Evolutionary conservation across 176 grass and related monocot genomes (phyloP), one percentile per base, ranked within the genome.

Genomic region (Zoysia japonica): DNA sequence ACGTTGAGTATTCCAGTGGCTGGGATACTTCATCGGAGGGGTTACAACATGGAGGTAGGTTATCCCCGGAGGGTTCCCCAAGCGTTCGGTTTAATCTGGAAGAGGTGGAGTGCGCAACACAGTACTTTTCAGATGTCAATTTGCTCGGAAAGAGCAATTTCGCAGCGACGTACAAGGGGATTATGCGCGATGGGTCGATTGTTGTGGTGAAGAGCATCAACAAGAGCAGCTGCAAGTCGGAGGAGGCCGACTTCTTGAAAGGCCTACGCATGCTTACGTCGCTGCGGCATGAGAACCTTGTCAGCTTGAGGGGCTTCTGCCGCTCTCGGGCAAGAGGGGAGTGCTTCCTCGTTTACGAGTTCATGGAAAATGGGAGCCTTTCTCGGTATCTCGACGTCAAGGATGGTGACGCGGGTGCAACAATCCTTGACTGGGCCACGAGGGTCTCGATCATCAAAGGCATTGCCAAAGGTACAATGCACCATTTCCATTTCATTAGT

Each of bases 211-310:
- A 94, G 82, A 87, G 91, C 78, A 94, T 94, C 83, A 91, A 59
- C 80, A 94, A 91, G 80, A 94, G 88, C 78, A 94, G 91, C 78
- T 94, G 91, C 71, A 94, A 86, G 73, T 74, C 88, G 0, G 91
- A 94, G 53, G 91, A 94, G 50, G 86, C 91, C 4, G 88, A 91
- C 47, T 94, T 94, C 76, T 47, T 91, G 75, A 91, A 81, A 49
- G 91, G 91, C 59, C 76, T 94, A 45, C 87, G 89, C 5, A 17
- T 79, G 59, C 62, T 94, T 3, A 91, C 85, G 0, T 77, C 74
- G 7, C 84, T 94, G 80, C 72, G 76, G 70, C 91, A 94, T 13
- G 91, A 94, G n/a, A 94, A 94, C 84, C 89, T 94, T 79, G 85
- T 91, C 7, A 80, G 71, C 1, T 65, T 94, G 11, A 83, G 86